These are phyloP conservation scores for Arthrobotrys megalospora DNA, from an alignment of 2,329 filamentous ascomycete genomes.

Conservation along the genomic window DNA sequence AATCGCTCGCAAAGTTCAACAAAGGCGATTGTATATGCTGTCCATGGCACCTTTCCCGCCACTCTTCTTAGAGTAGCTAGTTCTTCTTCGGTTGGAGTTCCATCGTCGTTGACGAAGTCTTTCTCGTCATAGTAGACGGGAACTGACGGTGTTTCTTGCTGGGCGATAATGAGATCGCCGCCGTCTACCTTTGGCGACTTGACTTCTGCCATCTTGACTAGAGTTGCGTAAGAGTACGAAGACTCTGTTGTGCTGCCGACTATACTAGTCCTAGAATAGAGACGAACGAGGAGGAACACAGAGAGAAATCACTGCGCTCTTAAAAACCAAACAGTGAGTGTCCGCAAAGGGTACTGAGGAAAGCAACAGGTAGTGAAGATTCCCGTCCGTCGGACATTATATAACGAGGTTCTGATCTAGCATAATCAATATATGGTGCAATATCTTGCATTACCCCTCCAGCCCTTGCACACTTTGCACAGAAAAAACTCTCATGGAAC, in stretches of 20 bases:
- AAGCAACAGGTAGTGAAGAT: conserved; percentile 23
- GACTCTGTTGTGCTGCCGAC: background rate
- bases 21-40: conserved; percentile 73
- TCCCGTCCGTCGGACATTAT: conserved; percentile 47
- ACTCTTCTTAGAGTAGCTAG: conserved; percentile 71
- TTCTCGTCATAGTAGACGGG: conserved; percentile 57
- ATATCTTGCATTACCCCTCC: conserved; percentile 29
- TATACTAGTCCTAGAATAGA: background rate
- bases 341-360: conserved; percentile 21
- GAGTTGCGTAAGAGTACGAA: background rate
- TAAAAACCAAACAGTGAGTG: conserved; percentile 22
- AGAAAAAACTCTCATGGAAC: conserved; percentile 38
- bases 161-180: conserved; percentile 45
- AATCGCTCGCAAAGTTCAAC: conserved; percentile 74
- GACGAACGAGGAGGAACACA: background rate
- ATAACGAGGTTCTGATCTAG: conserved; percentile 35
- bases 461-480: background rate
- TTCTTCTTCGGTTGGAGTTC: conserved; percentile 71
- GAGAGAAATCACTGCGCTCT: conserved; percentile 30
- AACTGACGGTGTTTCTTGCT: conserved; percentile 47
- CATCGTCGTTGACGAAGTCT: conserved; percentile 55
- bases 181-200: conserved; percentile 48
- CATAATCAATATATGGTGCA: conserved; percentile 28
- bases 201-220: conserved; percentile 39
- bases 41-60: conserved; percentile 72